Evolutionary conservation across 371 early-diverging fungal genomes (phyloP), one percentile per base, ranked within the genome.

Genomic region (Mucor mucedo): DNA sequence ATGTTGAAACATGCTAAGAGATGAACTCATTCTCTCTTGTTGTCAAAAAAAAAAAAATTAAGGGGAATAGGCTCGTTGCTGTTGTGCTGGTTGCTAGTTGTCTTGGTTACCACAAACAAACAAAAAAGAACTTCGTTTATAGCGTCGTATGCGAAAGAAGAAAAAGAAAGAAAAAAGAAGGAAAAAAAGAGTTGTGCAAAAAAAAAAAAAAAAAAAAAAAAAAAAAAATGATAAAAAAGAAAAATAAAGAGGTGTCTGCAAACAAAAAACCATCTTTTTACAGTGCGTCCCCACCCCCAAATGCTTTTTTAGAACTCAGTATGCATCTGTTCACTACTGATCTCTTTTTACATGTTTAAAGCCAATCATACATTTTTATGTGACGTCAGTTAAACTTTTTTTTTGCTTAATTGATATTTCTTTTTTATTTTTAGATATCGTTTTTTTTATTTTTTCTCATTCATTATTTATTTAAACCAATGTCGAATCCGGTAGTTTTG

Each of bases 401-500:
- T 21, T 21, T 21, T 21, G 21, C 21, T 21, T 21, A 21, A 21
- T 21, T 21, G 21, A 21, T 21, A 21, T 21, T 21, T 21, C 21
- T 21, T n/a, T n/a, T n/a, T n/a, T n/a, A n/a, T n/a, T n/a, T n/a
- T 21, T 1, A 21, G 0, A 21, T 21, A 21, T 21, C 21, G 21
- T 21, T 39, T 57, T 62, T 62, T 32, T 48, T 53, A 56, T 40
- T 27, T 48, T 40, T 52, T 53, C n/a, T 53, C 28, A 21, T 21
- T 21, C 21, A 21, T 21, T 21, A 21, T 30, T 47, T 58, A 27
- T 2, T 35, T 14, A 40, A 54, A 30, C 62, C 60, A 61, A 55
- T 55, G 3, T 60, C 63, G 11, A 63, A 57, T 14, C 76, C 80
- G 13, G 68, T 77, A 4, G 72, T 88, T 35, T 75, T 93, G 2